Conservation (phyloP, 495 filamentous ascomycete genomes). For the Penicillium macrosclerotiorum region DNA sequence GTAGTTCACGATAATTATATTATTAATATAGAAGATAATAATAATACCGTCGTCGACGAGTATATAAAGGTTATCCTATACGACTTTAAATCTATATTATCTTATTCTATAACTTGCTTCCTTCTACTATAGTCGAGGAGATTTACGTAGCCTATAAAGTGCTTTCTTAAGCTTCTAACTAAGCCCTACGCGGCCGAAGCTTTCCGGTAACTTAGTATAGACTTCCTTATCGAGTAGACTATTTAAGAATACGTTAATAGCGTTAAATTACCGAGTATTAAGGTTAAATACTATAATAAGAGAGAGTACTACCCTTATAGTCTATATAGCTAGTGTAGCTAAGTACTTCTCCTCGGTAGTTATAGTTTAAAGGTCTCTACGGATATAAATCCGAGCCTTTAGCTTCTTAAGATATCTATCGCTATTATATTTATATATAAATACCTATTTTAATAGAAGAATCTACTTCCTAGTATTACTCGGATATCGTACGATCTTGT, state of each 20-base stretch:
- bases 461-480: slow-evolving; percentile 3
- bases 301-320: slow-evolving; percentile 9
- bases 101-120: too few relatives aligned
- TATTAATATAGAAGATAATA: too few relatives aligned
- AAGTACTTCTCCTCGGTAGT: slow-evolving; percentile 4
- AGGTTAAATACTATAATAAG: slow-evolving; percentile 25
- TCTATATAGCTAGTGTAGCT: slow-evolving; percentile 7
- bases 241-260: slow-evolving; percentile 30
- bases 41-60: too few relatives aligned
- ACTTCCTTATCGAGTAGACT: slow-evolving; percentile 15
- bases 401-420: slow-evolving; percentile 9
- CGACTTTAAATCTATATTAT: too few relatives aligned
- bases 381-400: slow-evolving; percentile 15
- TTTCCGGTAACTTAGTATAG: slow-evolving; percentile 11
- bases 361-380: slow-evolving; percentile 11
- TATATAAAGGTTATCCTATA: too few relatives aligned
- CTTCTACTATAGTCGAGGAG: too few relatives aligned
- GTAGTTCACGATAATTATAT: too few relatives aligned
- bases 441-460: slow-evolving; percentile 15
- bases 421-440: slow-evolving; percentile 14
- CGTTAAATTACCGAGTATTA: slow-evolving; percentile 22
- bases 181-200: too few relatives aligned
- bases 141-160: too few relatives aligned
- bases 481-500: background rate
- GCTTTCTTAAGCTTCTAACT: too few relatives aligned